Percentiles rank a stretch among this genome's conserved stretches.
Evolutionary conservation across 2,329 filamentous ascomycete genomes (phyloP).

Genomic region (Beauveria rudraprayagi): DNA sequence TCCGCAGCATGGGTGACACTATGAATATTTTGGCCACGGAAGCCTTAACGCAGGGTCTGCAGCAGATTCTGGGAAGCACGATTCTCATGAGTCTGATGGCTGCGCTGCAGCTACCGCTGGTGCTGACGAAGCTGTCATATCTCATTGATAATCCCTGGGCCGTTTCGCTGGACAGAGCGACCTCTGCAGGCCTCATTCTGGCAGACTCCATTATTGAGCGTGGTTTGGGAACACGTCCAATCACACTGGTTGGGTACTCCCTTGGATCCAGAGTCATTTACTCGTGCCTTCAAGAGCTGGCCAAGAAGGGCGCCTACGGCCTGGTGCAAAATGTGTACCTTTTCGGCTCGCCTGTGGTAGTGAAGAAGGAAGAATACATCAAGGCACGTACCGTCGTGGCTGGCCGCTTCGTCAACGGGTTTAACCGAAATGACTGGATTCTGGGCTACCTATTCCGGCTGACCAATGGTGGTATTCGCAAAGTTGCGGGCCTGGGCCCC

Average conservation of each 20-base stretch:
- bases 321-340: slow-evolving; percentile 92
- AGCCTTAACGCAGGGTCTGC: slow-evolving; percentile 91
- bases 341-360: slow-evolving; percentile 86
- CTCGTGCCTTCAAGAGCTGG: slow-evolving; percentile 79
- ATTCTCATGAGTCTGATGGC: slow-evolving; percentile 87
- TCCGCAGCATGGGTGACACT: slow-evolving; percentile 94
- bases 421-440: slow-evolving; percentile 95
- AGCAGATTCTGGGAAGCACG: slow-evolving; percentile 88
- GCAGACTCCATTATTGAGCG: slow-evolving; percentile 90
- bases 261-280: slow-evolving; percentile 89
- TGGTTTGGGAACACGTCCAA: slow-evolving; percentile 81
- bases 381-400: slow-evolving; percentile 74
- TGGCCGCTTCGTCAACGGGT: slow-evolving; percentile 92
- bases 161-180: slow-evolving; percentile 87
- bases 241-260: slow-evolving; percentile 92
- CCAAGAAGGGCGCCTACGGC: slow-evolving; percentile 74
- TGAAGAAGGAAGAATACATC: slow-evolving; percentile 83
- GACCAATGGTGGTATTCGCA: slow-evolving; percentile 84
- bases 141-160: slow-evolving; percentile 98
- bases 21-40: slow-evolving; percentile 98
- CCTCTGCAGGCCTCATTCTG: slow-evolving; percentile 79
- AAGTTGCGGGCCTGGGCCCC: slow-evolving; percentile 73
- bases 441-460: slow-evolving; percentile 91
- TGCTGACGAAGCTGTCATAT: slow-evolving; percentile 88
- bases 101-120: slow-evolving; percentile 81